phyloP scores from a whole-genome alignment of 805 yeast species.

The Metschnikowia reukaufii region DNA sequence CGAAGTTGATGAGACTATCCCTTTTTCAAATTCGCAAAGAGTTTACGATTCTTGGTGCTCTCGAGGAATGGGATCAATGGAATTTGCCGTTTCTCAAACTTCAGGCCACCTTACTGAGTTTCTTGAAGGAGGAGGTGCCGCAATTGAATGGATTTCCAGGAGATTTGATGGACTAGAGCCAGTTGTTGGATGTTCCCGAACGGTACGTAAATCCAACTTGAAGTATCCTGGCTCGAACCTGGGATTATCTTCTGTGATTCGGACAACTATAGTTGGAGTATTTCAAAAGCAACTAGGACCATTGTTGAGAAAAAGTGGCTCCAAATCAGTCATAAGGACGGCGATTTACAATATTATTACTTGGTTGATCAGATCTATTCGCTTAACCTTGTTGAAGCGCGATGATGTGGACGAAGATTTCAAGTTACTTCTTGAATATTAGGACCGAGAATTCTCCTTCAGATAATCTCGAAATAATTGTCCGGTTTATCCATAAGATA shows the following conservation, averaged over 20 bases:
- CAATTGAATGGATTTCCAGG: slow-evolving; percentile 15
- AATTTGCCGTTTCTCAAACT: slow-evolving; percentile 26
- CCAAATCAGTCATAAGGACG: too few relatives aligned
- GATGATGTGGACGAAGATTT: too few relatives aligned
- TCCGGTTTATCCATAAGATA: too few relatives aligned
- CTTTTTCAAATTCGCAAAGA: slow-evolving; percentile 18
- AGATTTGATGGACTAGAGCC: slow-evolving; percentile 14
- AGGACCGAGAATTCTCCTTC: too few relatives aligned
- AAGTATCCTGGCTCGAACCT: slow-evolving; percentile 15
- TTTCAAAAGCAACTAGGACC: not conserved
- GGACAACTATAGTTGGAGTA: slow-evolving; percentile 2
- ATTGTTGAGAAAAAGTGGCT: too few relatives aligned
- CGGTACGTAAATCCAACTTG: slow-evolving; percentile 13
- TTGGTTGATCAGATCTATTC: too few relatives aligned
- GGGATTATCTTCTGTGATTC: slow-evolving; percentile 5
- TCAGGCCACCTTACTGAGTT: slow-evolving; percentile 29
- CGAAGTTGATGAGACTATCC: slow-evolving; percentile 24
- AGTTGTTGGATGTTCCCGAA: slow-evolving; percentile 13
- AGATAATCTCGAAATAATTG: too few relatives aligned
- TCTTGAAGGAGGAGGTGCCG: slow-evolving; percentile 15
- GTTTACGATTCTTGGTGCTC: slow-evolving; percentile 31
- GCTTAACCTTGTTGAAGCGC: too few relatives aligned
- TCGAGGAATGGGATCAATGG: slow-evolving; percentile 28
- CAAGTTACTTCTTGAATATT: too few relatives aligned
- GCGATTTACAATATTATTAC: not conserved